Evolutionary conservation across 2,329 filamentous ascomycete genomes (phyloP).

Genomic region (Leptographium flavum): DNA sequence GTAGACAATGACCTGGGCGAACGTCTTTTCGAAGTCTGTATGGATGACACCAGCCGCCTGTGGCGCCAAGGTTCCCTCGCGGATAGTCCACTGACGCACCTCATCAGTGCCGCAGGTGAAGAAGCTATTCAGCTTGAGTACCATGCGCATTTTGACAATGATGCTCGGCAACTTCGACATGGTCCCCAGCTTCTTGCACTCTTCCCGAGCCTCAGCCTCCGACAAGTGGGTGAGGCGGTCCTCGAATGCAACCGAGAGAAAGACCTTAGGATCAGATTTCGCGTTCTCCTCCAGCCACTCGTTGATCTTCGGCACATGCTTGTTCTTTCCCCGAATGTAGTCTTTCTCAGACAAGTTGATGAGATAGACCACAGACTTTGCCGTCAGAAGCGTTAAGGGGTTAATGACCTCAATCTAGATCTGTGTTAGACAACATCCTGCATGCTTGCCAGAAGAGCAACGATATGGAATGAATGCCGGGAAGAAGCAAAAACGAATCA

Average conservation of each 20-base stretch:
- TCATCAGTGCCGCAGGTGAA: conserved; percentile 95
- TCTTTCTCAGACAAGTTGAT: conserved; percentile 96
- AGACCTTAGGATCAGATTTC: conserved; percentile 76
- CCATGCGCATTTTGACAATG: conserved; percentile 84
- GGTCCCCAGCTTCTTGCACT: conserved; percentile 76
- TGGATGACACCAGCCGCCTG: conserved; percentile 97
- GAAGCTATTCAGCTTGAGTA: conserved; percentile 81
- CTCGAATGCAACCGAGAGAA: conserved; percentile 84
- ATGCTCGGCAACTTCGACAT: conserved; percentile 88
- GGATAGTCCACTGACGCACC: conserved; percentile 96
- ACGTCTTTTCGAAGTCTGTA: conserved; percentile 98
- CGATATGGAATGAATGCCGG: neutral
- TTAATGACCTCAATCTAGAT: conserved; percentile 90
- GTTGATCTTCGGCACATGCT: conserved; percentile 84
- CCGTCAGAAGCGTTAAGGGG: conserved; percentile 83
- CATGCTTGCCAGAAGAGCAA: neutral
- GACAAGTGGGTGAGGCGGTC: conserved; percentile 75
- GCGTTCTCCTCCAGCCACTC: conserved; percentile 94
- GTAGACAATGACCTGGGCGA: conserved; percentile 92
- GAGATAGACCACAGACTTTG: conserved; percentile 93
- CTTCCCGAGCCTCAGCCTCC: conserved; percentile 64
- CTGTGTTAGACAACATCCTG: neutral
- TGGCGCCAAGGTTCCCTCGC: conserved; percentile 92
- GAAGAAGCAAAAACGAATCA: conserved; percentile 30
- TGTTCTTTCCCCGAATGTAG: conserved; percentile 98